A percentile compares a stretch with the other conserved stretches of the same genome.
Evolutionary conservation across 1,284 basidiomycete genomes (phyloP).

Genomic region (Phlebopus sp.): DNA sequence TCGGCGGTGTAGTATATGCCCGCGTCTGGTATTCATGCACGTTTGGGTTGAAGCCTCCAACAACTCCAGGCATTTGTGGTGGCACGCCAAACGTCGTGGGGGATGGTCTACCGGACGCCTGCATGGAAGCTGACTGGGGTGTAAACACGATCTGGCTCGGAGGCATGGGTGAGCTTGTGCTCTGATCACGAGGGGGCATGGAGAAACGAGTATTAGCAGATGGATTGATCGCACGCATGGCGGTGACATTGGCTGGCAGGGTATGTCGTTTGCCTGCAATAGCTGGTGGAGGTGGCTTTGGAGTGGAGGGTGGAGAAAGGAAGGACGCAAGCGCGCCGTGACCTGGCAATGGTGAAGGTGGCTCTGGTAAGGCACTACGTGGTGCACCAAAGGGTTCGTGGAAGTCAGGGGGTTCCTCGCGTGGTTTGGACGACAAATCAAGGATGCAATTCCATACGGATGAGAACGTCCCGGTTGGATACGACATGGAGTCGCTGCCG

Average conservation of each 20-base stretch:
- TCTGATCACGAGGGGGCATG: constrained; percentile 29
- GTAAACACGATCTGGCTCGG: constrained; percentile 22
- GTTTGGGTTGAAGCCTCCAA: constrained; percentile 1
- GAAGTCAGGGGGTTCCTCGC: constrained; percentile 21
- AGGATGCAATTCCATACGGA: constrained; percentile 87
- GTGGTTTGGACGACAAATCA: constrained; percentile 57
- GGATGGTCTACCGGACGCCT: constrained; percentile 42
- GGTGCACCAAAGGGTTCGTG: constrained; percentile 26
- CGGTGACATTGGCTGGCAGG: constrained; percentile 35
- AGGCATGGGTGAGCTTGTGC: constrained; percentile 14
- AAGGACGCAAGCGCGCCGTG: constrained; percentile 26
- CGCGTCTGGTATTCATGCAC: constrained; percentile 13
- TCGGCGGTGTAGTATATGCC: constrained; percentile 42
- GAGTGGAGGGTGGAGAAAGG: constrained; percentile 18
- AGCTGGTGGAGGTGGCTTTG: constrained; percentile 30
- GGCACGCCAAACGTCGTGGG: constrained; percentile 47
- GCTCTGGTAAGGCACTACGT: constrained; percentile 62
- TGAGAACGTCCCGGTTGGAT: constrained; percentile 71
- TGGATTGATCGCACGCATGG: constrained; percentile 40
- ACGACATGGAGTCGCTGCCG: constrained; percentile 32
- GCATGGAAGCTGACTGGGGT: constrained; percentile 39
- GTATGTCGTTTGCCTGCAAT: constrained; percentile 63
- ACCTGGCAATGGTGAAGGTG: constrained; percentile 69
- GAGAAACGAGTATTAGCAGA: constrained; percentile 33
- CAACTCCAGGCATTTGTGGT: constrained; percentile 19